phyloP scores from a whole-genome alignment of 768 basidiomycete genomes.

The Leucosporidium scottii region DNA sequence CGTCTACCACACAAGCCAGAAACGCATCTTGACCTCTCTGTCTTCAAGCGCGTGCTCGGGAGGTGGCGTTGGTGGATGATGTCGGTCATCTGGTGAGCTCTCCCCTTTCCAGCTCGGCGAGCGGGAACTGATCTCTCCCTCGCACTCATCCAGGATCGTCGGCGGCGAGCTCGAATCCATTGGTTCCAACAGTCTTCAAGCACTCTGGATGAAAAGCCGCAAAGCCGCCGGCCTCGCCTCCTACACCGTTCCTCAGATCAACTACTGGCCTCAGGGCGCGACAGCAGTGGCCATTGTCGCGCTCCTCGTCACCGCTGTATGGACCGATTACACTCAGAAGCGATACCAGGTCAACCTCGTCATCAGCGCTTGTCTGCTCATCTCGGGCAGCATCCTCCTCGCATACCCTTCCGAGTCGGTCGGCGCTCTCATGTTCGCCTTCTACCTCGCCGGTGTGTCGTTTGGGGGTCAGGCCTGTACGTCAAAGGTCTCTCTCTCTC shows the following conservation, averaged over 20 bases:
- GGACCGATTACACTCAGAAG: constrained; percentile 52
- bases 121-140: background rate
- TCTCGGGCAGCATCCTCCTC: constrained; percentile 49
- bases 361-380: constrained; percentile 58
- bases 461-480: constrained; percentile 60
- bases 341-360: constrained; percentile 62
- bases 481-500: background rate
- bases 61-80: constrained; percentile 15
- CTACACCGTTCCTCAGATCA: constrained; percentile 25
- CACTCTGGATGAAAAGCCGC: constrained; percentile 27
- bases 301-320: constrained; percentile 43
- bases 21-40: constrained; percentile 13
- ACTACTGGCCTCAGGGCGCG: constrained; percentile 36
- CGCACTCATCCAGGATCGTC: constrained; percentile 4
- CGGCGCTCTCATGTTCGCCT: constrained; percentile 63
- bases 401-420: constrained; percentile 32
- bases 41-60: constrained; percentile 21
- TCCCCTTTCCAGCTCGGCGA: background rate
- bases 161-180: constrained; percentile 18
- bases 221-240: constrained; percentile 33
- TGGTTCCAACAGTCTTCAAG: constrained; percentile 10
- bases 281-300: constrained; percentile 35
- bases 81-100: constrained; percentile 11
- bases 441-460: constrained; percentile 53
- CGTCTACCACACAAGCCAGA: constrained; percentile 27